Base-by-base conservation (phyloP, 192 early-diverging fungal species). In the Ambispora gerdemannii region DNA sequence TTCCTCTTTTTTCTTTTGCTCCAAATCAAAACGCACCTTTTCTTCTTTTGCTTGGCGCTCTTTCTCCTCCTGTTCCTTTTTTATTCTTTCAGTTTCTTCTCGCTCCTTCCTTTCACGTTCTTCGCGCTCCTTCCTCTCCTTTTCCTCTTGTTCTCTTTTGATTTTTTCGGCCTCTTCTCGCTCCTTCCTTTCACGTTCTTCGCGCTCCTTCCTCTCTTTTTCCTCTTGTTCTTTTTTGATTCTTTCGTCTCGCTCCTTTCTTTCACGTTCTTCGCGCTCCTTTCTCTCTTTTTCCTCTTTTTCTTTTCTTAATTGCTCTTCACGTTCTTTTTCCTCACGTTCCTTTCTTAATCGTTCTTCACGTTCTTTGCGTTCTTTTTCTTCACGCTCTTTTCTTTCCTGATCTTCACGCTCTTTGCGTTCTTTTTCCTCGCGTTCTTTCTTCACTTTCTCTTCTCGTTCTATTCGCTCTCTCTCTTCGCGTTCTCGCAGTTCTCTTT, bases 401-500 rank as follows among this genome's bases (percentile, higher is more conserved):
- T 15, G 24, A 24, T 68, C 66, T 53, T 68, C 66, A 4, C 61
- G 31, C 4, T 66, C 66, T 51, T 50, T 35, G 24, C 76, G 67
- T 34, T 77, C 58, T 50, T 49, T 68, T 13, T 67, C 77, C 62
- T 49, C 55, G 62, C 75, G 10, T 67, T 32, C 27, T 66, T 32
- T 50, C 27, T 68, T 67, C 68, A 75, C 69, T 63, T 72, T 70
- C 66, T 75, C 74, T 24, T 77, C 63, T 22, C 59, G 72, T 63
- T 72, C 76, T 67, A 31, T 20, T 56, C 31, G 67, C 58, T 72
- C 58, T 13, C 63, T 20, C 25, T 71, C 71, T 59, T 72, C 61
- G 31, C 81, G 73, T 67, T 74, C 71, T 51, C 65, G 62, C 24
- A 70, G 70, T 25, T 75, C 74, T 56, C 72, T 67, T 20, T 79